A percentile compares a stretch with the other conserved stretches of the same genome.
Conservation (phyloP, 2,329 filamentous ascomycete species). For the Fusarium sp. region DNA sequence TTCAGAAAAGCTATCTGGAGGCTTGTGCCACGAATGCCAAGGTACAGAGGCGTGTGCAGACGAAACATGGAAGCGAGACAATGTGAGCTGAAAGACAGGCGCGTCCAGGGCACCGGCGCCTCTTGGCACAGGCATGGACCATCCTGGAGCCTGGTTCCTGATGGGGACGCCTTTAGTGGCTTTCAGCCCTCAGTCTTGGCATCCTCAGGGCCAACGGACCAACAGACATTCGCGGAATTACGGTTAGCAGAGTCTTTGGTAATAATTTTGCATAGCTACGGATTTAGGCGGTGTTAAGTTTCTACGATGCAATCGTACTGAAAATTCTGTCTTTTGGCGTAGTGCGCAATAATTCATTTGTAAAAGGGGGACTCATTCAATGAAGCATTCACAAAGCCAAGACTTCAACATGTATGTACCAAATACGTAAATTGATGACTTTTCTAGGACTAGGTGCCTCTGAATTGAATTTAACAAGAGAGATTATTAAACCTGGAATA, state of each 20-base stretch:
- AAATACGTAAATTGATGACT: background rate
- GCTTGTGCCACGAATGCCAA: background rate
- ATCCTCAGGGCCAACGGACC: background rate
- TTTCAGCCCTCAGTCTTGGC: background rate
- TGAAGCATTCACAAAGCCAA: background rate
- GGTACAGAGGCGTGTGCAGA: background rate
- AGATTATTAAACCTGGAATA: background rate
- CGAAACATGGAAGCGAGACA: background rate
- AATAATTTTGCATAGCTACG: background rate
- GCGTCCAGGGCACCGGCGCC: background rate
- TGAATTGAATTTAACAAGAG: background rate
- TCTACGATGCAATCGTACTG: background rate
- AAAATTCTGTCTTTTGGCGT: background rate
- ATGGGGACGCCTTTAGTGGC: background rate
- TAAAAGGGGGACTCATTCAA: background rate
- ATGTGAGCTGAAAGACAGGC: background rate
- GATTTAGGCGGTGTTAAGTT: background rate
- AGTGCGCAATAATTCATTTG: background rate
- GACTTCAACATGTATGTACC: background rate
- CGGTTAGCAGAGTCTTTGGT: background rate
- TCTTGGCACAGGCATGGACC: background rate
- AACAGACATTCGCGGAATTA: background rate
- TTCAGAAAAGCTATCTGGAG: background rate
- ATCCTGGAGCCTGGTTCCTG: background rate
- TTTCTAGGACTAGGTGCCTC: background rate